Evolutionary conservation across 2,329 filamentous ascomycete genomes (phyloP).

Genomic region (Fusarium xyrophilum): DNA sequence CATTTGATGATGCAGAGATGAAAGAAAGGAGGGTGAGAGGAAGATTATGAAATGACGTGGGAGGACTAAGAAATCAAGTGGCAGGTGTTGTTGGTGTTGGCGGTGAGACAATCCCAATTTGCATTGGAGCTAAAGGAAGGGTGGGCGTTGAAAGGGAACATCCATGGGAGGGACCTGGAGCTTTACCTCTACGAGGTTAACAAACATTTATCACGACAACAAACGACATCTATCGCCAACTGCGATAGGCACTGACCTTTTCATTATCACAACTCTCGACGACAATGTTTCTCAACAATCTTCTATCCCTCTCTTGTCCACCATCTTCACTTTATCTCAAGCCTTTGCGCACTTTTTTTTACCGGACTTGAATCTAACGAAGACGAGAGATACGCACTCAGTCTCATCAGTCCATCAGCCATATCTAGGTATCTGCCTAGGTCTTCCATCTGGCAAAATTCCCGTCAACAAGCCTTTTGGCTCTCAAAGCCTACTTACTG

Average conservation of each 20-base stretch:
- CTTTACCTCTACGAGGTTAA: not conserved
- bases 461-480: not conserved
- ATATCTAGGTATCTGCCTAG: conserved; percentile 1
- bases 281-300: not conserved
- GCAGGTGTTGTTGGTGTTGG: conserved; percentile 24
- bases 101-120: conserved; percentile 25
- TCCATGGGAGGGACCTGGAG: not conserved
- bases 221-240: conserved; percentile 3
- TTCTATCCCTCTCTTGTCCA: not conserved
- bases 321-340: not conserved
- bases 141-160: conserved; percentile 1
- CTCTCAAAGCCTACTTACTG: not conserved
- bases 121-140: conserved; percentile 7
- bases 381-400: not conserved
- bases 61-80: conserved; percentile 1
- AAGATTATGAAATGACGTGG: not conserved
- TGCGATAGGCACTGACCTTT: not conserved
- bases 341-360: not conserved
- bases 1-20: not conserved
- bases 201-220: conserved; percentile 20
- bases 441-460: conserved; percentile 12
- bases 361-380: not conserved
- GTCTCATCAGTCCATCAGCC: not conserved
- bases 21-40: not conserved
- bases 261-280: not conserved